These are phyloP conservation scores for Beauveria brongniartii DNA, from an alignment of 2,329 filamentous ascomycete species.

Conservation along the genomic window DNA sequence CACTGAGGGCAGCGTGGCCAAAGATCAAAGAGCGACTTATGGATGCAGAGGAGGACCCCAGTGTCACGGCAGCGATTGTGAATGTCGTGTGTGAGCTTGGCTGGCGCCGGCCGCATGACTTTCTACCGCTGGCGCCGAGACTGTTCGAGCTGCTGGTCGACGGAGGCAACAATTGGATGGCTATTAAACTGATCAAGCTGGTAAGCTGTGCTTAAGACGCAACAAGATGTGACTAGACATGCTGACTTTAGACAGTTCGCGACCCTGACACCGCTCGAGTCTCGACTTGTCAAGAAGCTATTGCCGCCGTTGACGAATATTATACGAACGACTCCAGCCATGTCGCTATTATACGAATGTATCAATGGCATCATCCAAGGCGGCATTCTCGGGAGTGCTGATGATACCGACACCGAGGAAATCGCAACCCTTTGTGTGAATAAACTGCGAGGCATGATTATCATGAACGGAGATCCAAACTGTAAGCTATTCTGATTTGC, in stretches of 20 bases:
- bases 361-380: constrained; percentile 98
- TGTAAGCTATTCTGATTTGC: constrained; percentile 42
- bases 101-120: constrained; percentile 89
- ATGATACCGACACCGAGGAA: constrained; percentile 76
- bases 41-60: constrained; percentile 82
- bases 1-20: constrained; percentile 85
- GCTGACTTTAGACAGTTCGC: constrained; percentile 60
- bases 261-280: constrained; percentile 85
- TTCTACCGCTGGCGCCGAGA: constrained; percentile 81
- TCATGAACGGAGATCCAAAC: constrained; percentile 89
- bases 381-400: constrained; percentile 77
- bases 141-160: constrained; percentile 89
- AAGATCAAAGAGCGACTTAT: constrained; percentile 93
- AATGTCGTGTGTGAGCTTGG: constrained; percentile 96
- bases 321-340: constrained; percentile 88
- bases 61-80: constrained; percentile 90
- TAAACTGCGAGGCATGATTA: constrained; percentile 89
- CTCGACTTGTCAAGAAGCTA: constrained; percentile 82
- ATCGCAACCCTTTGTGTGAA: constrained; percentile 87
- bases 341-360: constrained; percentile 97
- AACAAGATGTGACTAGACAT: neutral
- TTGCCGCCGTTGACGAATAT: constrained; percentile 85
- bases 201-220: constrained; percentile 33
- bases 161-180: constrained; percentile 98
- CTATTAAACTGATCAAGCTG: constrained; percentile 96